A percentile compares a stretch with the other conserved stretches of the same genome.
Conservation (phyloP, 2,329 filamentous ascomycete species). For the Penicillium digitatum region DNA sequence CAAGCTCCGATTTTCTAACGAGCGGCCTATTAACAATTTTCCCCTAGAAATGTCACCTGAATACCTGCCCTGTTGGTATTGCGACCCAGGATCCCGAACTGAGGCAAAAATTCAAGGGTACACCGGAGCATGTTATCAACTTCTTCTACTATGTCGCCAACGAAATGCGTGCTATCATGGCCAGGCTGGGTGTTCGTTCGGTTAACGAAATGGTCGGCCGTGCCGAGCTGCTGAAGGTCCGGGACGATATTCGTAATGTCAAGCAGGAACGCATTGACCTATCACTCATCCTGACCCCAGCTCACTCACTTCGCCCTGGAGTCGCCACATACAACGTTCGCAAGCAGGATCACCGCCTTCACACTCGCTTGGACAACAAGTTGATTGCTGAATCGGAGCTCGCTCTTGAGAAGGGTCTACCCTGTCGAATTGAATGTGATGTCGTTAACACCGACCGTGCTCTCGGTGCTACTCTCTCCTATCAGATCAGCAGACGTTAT, state of each 20-base stretch:
- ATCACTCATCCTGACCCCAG: slow-evolving; percentile 86
- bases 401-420: slow-evolving; percentile 88
- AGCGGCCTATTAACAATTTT: neutral
- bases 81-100: slow-evolving; percentile 94
- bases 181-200: slow-evolving; percentile 86
- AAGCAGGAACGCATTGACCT: slow-evolving; percentile 94
- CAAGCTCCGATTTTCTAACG: neutral
- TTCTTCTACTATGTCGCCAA: slow-evolving; percentile 98
- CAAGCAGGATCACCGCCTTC: slow-evolving; percentile 93
- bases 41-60: slow-evolving; percentile 45
- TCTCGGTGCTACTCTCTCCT: slow-evolving; percentile 88
- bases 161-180: slow-evolving; percentile 95
- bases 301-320: slow-evolving; percentile 90
- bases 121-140: slow-evolving; percentile 95
- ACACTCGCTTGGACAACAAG: slow-evolving; percentile 93
- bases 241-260: slow-evolving; percentile 78
- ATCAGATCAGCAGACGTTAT: slow-evolving; percentile 90
- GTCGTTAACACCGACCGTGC: slow-evolving; percentile 95
- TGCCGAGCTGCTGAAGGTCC: slow-evolving; percentile 78
- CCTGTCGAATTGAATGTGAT: slow-evolving; percentile 89
- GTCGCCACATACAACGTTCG: slow-evolving; percentile 96
- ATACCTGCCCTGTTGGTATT: slow-evolving; percentile 88
- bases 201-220: slow-evolving; percentile 98
- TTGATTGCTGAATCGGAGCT: slow-evolving; percentile 92
- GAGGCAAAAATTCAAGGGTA: slow-evolving; percentile 87